These are phyloP conservation scores for Heliosperma pusillum DNA, from an alignment of 148 eudicot genomes.

Conservation along the genomic window DNA sequence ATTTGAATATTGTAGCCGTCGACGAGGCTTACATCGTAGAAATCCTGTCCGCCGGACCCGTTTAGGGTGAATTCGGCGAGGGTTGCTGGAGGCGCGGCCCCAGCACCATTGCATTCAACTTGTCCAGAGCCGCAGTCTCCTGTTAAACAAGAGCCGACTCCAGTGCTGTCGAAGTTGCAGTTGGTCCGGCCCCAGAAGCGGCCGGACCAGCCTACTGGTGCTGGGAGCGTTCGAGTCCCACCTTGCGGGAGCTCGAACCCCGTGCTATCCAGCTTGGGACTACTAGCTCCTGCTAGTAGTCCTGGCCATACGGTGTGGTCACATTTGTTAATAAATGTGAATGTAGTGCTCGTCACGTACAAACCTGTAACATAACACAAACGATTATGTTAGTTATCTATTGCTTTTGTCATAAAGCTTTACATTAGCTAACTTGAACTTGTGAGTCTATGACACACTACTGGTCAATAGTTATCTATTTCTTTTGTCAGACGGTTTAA, in stretches of 20 bases:
- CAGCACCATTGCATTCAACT: slow-evolving; percentile 56
- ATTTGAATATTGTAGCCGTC: slow-evolving; percentile 80
- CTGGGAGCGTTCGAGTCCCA: slow-evolving; percentile 44
- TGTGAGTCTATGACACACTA: too few relatives aligned
- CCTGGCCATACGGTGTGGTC: slow-evolving; percentile 76
- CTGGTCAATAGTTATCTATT: too few relatives aligned
- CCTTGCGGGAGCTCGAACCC: slow-evolving; percentile 64
- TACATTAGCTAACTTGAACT: too few relatives aligned
- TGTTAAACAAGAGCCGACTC: slow-evolving; percentile 58
- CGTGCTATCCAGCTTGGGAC: slow-evolving; percentile 46
- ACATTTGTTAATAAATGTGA: slow-evolving; percentile 71
- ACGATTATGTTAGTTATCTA: not conserved
- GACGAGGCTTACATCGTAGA: slow-evolving; percentile 84
- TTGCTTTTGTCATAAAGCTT: too few relatives aligned
- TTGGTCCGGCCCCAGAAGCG: slow-evolving; percentile 83
- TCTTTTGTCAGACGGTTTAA: too few relatives aligned
- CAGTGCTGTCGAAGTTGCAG: slow-evolving; percentile 62
- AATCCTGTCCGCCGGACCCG: slow-evolving; percentile 59
- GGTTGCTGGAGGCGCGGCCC: slow-evolving; percentile 67
- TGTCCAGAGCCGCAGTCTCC: slow-evolving; percentile 70
- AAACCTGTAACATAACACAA: not conserved
- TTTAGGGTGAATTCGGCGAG: slow-evolving; percentile 74
- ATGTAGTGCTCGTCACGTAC: slow-evolving; percentile 40
- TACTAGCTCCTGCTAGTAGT: slow-evolving; percentile 44
- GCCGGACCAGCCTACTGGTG: slow-evolving; percentile 85